phyloP scores from a whole-genome alignment of 257 asterid species.

The Lithospermum erythrorhizon region DNA sequence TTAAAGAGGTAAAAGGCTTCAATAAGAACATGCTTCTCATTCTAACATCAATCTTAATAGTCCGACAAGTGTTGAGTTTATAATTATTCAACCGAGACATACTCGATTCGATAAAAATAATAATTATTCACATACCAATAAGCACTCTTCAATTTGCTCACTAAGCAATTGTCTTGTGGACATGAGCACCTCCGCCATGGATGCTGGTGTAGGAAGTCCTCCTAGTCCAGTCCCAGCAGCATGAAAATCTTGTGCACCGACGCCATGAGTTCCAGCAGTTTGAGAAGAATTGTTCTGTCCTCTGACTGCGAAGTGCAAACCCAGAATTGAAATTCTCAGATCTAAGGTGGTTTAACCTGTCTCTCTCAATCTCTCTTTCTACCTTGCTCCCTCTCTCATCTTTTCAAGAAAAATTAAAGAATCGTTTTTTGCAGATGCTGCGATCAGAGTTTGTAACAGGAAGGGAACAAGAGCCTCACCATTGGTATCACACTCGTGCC shows the following conservation, averaged over 20 bases:
- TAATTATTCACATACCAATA: conserved; percentile 50
- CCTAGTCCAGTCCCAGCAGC: conserved; percentile 36
- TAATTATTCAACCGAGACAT: not conserved
- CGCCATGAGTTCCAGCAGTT: conserved; percentile 29
- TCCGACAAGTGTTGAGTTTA: too few species aligned
- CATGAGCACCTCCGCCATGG: conserved; percentile 60
- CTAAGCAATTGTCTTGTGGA: conserved; percentile 49
- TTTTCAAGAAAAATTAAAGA: too few species aligned
- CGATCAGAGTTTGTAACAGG: not conserved
- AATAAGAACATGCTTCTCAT: not conserved
- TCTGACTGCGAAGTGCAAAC: conserved; percentile 36
- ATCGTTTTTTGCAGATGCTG: not conserved
- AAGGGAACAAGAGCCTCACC: conserved; percentile 36
- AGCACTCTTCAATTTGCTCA: conserved; percentile 61
- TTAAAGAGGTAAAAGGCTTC: not conserved
- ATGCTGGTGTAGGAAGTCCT: conserved; percentile 78
- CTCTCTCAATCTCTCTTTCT: not conserved
- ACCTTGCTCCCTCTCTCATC: not conserved
- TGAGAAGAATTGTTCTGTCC: conserved; percentile 34
- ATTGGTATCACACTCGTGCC: conserved; percentile 53
- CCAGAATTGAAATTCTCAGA: conserved; percentile 13
- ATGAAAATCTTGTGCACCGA: conserved; percentile 28
- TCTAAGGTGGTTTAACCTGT: not conserved
- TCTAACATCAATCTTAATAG: too few species aligned
- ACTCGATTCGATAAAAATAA: not conserved